A percentile compares a stretch with the other conserved stretches of the same genome.
phyloP scores from a whole-genome alignment of 805 yeast genomes.

The Monosporozyma yasuniensis region DNA sequence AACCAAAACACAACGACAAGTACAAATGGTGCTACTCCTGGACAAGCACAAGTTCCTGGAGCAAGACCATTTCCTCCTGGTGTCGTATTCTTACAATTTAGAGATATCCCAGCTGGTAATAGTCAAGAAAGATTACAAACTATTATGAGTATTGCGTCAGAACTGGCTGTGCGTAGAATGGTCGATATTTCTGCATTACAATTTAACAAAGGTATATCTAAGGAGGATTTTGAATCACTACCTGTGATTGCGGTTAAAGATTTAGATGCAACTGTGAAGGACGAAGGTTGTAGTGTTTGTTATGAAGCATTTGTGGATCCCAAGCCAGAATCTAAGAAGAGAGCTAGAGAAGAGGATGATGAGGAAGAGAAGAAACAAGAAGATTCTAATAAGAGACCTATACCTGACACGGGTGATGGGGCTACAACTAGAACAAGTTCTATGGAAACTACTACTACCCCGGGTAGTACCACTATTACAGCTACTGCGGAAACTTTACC shows the following conservation, averaged over 20 bases:
- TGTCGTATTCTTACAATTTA: slow-evolving; percentile 53
- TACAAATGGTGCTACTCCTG: background rate
- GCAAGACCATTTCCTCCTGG: slow-evolving; percentile 29
- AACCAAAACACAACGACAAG: background rate
- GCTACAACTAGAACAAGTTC: background rate
- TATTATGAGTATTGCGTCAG: slow-evolving; percentile 57
- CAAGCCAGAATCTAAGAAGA: slow-evolving; percentile 18
- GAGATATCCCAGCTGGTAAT: slow-evolving; percentile 52
- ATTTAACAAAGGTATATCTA: slow-evolving; percentile 42
- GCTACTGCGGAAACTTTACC: slow-evolving; percentile 3
- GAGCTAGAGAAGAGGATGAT: slow-evolving; percentile 21
- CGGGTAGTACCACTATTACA: background rate
- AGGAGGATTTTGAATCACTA: slow-evolving; percentile 44
- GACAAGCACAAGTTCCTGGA: background rate
- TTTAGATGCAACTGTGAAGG: slow-evolving; percentile 21
- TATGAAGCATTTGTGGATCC: slow-evolving; percentile 41
- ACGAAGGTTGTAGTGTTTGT: slow-evolving; percentile 52
- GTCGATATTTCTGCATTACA: slow-evolving; percentile 39
- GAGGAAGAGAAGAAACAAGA: slow-evolving; percentile 12
- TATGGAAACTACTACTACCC: background rate
- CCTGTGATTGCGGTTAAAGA: slow-evolving; percentile 31
- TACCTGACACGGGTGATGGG: background rate
- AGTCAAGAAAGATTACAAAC: slow-evolving; percentile 54
- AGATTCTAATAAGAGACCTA: background rate
- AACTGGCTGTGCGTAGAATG: slow-evolving; percentile 58